Conservation (phyloP, 176 grass and related monocot genomes). For the Olyra latifolia region DNA sequence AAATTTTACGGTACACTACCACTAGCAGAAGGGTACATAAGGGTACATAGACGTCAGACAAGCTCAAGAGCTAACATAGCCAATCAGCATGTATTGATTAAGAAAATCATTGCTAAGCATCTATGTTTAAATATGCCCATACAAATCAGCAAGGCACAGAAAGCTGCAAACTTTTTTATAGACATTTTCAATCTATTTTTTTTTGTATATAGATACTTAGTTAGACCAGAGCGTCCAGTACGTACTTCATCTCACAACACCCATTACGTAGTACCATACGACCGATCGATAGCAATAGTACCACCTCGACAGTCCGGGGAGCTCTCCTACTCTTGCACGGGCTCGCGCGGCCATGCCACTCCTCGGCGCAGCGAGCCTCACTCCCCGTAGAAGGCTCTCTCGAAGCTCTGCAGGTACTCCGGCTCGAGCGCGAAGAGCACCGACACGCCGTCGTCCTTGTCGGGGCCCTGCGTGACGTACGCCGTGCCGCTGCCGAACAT, state of each 20-base stretch:
- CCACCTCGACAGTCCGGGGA: neutral
- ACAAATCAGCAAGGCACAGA: neutral
- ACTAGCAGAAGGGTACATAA: too few species aligned
- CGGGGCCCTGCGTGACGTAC: slow-evolving; percentile 41
- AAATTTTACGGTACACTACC: too few species aligned
- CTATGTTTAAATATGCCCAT: neutral
- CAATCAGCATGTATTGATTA: too few species aligned
- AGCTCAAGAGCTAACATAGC: too few species aligned
- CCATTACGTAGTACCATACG: neutral
- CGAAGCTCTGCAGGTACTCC: slow-evolving; percentile 57
- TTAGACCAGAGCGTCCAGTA: neutral
- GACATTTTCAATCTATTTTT: neutral
- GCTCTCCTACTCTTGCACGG: neutral
- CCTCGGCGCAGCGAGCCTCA: neutral
- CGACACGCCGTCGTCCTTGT: slow-evolving; percentile 48
- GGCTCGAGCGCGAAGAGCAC: slow-evolving; percentile 68
- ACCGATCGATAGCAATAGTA: neutral
- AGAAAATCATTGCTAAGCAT: too few species aligned
- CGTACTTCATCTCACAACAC: neutral
- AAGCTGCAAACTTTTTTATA: neutral
- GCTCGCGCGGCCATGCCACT: too few species aligned
- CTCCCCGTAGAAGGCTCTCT: slow-evolving; percentile 68
- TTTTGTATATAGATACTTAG: neutral
- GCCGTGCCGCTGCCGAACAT: slow-evolving; percentile 66
- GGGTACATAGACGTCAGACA: too few species aligned